A percentile compares a stretch with the other conserved stretches of the same genome.
Evolutionary conservation across 1,284 basidiomycete genomes (phyloP).

Genomic region (Coriolopsis trogii): DNA sequence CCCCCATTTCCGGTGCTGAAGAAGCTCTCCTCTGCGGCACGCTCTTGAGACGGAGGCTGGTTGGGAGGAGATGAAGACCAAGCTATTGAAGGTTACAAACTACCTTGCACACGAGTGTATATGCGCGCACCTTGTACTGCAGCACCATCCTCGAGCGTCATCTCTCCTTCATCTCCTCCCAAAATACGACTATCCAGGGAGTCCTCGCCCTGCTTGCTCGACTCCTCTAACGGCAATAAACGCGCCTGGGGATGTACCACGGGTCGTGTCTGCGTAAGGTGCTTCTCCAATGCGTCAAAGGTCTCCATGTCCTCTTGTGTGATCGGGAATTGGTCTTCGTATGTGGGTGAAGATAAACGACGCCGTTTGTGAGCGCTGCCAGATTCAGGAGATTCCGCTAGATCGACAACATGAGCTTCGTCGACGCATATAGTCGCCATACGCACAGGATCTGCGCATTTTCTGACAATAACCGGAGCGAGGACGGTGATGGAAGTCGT

Average conservation of each 20-base stretch:
- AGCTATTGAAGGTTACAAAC: constrained; percentile 2
- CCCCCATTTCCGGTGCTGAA: constrained; percentile 6
- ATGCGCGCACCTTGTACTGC: constrained; percentile 15
- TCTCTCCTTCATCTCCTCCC: background rate
- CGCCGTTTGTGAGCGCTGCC: constrained; percentile 44
- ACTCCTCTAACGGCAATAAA: constrained; percentile 6
- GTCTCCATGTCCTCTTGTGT: constrained; percentile 60
- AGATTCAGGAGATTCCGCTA: constrained; percentile 22
- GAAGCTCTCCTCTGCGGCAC: constrained; percentile 16
- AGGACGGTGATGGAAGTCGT: constrained; percentile 5
- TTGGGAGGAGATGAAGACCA: constrained; percentile 20
- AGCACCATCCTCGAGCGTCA: background rate
- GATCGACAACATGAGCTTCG: background rate
- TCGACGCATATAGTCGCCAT: background rate
- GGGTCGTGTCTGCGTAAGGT: constrained; percentile 43
- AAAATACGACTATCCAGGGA: background rate
- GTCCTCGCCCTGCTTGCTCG: background rate
- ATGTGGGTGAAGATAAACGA: constrained; percentile 70
- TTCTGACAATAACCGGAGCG: background rate
- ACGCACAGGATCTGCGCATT: constrained; percentile 11
- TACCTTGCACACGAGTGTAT: background rate
- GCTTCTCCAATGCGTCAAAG: constrained; percentile 56
- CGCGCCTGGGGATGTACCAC: constrained; percentile 1
- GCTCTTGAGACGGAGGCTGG: constrained; percentile 5
- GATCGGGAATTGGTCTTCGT: constrained; percentile 57